Evolutionary conservation across 192 early-diverging fungal species (phyloP), one percentile per base, ranked within the genome.

Genomic region (Mortierella antarctica): DNA sequence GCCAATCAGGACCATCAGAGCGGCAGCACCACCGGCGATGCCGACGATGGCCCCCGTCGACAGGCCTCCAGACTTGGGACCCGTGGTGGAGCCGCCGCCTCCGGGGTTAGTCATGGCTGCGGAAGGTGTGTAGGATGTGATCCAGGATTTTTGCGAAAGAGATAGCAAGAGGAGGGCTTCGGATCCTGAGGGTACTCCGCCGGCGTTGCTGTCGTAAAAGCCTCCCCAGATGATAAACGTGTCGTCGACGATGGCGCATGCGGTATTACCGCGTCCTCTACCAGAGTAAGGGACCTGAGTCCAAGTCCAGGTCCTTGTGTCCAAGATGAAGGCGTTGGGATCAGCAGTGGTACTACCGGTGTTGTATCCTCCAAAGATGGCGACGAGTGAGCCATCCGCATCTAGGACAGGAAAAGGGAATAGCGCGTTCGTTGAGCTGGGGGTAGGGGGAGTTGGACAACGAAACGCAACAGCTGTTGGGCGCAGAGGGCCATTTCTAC

Each of bases 161-260:
- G 18, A 23, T 13, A 77, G 31, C 23, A 77, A 18, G 5, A 70
- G 31, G 20, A 59, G 2, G n/a, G 52, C 44, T 21, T 70, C 67
- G 15, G 18, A 12, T 50, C 21, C 52, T 0, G 65, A 11, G n/a
- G 73, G 74, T 0, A 65, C 14, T 6, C 59, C 61, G 39, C 46
- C 44, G 0, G 12, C 2, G 1, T 31, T 8, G 20, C 39, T 59
- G 18, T 62, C 46, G 15, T 57, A 65, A 52, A 63, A 77, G 0
- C 74, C 74, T 21, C 74, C 74, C 74, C 74, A 77, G 52, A 77
- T 23, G 4, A 77, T 65, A 40, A 77, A 77, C 2, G 55, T 62
- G 21, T 77, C 66, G 20, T 77, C 74, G 1, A 70, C 56, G 47
- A 77, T 41, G 0, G 61, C 44, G 15, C 74, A 77, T 13, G 74